Conservation (phyloP, 2,329 filamentous ascomycete species). For the Epichloe aotearoae region DNA sequence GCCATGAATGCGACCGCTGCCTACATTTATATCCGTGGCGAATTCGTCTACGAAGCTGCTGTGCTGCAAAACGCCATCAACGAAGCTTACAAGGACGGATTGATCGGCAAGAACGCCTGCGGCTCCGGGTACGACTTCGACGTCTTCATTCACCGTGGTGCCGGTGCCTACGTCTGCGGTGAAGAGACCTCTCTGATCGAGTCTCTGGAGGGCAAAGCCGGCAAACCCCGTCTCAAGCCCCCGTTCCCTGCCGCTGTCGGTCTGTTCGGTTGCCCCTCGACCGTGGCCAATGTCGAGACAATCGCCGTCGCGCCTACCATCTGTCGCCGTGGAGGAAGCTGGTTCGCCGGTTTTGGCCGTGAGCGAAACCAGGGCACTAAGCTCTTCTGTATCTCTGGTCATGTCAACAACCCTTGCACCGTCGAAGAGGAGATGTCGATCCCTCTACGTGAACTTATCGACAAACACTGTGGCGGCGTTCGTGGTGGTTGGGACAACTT, state of each 20-base stretch:
- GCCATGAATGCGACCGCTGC: conserved; percentile 98
- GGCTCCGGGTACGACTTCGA: conserved; percentile 96
- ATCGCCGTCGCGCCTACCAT: conserved; percentile 93
- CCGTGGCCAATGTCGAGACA: conserved; percentile 96
- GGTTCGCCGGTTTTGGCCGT: conserved; percentile 90
- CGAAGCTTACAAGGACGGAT: conserved; percentile 86
- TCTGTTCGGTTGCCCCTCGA: conserved; percentile 95
- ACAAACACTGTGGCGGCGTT: conserved; percentile 96
- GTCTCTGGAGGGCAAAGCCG: conserved; percentile 94
- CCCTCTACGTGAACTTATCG: conserved; percentile 86
- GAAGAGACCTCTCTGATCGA: conserved; percentile 98
- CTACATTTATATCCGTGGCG: conserved; percentile 98
- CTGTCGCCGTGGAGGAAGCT: conserved; percentile 76
- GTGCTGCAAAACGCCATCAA: conserved; percentile 92
- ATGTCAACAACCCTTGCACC: conserved; percentile 96
- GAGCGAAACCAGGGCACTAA: conserved; percentile 96
- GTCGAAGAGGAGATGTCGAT: conserved; percentile 99
- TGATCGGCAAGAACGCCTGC: conserved; percentile 98
- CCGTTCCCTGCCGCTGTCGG: conserved; percentile 96
- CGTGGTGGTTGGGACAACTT: conserved; percentile 97
- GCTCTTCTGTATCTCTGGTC: conserved; percentile 94
- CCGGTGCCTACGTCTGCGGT: conserved; percentile 94
- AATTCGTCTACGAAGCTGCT: conserved; percentile 92
- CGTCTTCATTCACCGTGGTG: conserved; percentile 90
- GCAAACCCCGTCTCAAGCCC: conserved; percentile 96